Conservation (phyloP, 495 filamentous ascomycete genomes). For the Penicillium robsamsonii region DNA sequence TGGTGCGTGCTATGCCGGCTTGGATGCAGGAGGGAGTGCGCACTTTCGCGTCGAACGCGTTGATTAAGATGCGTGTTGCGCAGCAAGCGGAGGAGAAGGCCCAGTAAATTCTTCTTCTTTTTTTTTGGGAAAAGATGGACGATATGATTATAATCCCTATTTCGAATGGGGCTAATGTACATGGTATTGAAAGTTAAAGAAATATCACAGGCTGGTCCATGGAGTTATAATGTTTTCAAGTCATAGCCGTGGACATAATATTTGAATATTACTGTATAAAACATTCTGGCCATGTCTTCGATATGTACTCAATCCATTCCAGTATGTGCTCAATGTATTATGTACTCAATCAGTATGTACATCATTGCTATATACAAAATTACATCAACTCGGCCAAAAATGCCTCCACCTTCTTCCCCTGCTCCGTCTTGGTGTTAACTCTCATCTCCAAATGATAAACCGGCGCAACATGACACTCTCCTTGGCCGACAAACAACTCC, state of each 20-base stretch:
- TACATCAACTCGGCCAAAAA: conserved; percentile 29
- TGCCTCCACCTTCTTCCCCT: conserved; percentile 36
- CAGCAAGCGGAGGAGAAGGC: conserved; percentile 10
- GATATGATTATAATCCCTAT: not conserved
- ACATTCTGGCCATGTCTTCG: not conserved
- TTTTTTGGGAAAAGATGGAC: not conserved
- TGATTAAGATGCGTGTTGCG: conserved; percentile 16
- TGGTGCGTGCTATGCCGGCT: conserved; percentile 38
- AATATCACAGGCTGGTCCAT: conserved; percentile 5
- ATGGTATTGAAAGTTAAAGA: not conserved
- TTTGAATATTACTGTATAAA: not conserved
- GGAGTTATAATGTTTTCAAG: not conserved
- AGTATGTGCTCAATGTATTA: no score
- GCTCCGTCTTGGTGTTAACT: conserved; percentile 37
- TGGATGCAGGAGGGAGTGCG: conserved; percentile 44
- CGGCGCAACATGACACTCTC: conserved; percentile 46
- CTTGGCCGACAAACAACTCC: conserved; percentile 38
- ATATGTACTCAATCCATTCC: not conserved
- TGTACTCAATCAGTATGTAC: not conserved
- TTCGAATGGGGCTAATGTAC: not conserved
- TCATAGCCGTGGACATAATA: not conserved
- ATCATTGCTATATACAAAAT: not conserved
- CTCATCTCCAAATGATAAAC: conserved; percentile 43
- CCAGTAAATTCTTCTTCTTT: not conserved
- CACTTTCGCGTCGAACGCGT: conserved; percentile 24